These are phyloP conservation scores for Coemansia sp. DNA, from an alignment of 192 early-diverging fungal species.

Conservation along the genomic window DNA sequence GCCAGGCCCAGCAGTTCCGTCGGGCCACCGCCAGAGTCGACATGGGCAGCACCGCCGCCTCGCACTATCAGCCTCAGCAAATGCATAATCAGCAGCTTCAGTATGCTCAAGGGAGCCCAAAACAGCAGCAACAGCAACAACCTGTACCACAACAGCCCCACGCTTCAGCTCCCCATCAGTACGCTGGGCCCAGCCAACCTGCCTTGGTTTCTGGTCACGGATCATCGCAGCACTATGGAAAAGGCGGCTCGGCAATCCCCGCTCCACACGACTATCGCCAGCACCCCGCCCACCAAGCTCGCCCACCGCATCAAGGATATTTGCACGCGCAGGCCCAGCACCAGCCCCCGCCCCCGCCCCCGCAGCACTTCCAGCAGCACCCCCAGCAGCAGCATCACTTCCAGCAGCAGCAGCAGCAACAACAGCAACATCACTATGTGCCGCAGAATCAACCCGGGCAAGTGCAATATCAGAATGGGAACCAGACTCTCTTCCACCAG, in stretches of 20 bases:
- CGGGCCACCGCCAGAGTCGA: constrained; percentile 29
- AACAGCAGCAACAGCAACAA: too few relatives aligned
- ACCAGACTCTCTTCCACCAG: not conserved
- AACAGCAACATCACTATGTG: constrained; percentile 4
- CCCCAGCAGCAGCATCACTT: not conserved
- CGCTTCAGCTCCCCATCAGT: not conserved
- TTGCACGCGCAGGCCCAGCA: not conserved
- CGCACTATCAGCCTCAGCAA: constrained; percentile 13
- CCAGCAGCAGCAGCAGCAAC: constrained; percentile 3
- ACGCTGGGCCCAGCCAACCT: constrained; percentile 5
- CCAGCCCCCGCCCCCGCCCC: not conserved
- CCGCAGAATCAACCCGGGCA: not conserved
- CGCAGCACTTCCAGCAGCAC: not conserved
- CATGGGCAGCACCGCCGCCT: constrained; percentile 1
- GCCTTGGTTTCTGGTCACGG: not conserved
- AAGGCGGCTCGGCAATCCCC: constrained; percentile 23
- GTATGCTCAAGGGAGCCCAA: not conserved
- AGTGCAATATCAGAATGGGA: constrained; percentile 2
- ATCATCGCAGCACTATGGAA: not conserved
- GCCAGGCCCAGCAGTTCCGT: constrained; percentile 23
- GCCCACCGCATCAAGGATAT: constrained; percentile 4
- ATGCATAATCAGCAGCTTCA: constrained; percentile 15
- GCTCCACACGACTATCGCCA: constrained; percentile 16
- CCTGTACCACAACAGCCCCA: constrained; percentile 1
- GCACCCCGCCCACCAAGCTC: constrained; percentile 2